Evolutionary conservation across 2,329 filamentous ascomycete genomes (phyloP).

Genomic region (Talaromyces albobiverticillius): DNA sequence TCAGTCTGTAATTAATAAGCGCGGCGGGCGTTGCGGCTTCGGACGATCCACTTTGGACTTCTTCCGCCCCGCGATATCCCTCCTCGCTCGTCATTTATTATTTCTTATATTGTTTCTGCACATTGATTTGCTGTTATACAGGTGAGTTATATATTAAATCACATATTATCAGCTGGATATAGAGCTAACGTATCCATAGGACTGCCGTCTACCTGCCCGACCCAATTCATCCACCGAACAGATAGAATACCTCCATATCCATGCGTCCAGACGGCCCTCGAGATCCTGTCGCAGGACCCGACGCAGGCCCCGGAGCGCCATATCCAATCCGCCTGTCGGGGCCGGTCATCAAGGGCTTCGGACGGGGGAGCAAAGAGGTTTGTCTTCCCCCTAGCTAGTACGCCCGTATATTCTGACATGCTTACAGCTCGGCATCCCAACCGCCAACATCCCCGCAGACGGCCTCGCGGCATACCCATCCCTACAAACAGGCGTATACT

Average conservation of each 20-base stretch:
- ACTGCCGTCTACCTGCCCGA: background rate
- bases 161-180: no score
- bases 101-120: no score
- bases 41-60: background rate
- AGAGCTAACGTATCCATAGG: no score
- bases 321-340: conserved; percentile 83
- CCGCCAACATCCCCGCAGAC: conserved; percentile 75
- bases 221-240: background rate
- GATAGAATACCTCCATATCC: background rate
- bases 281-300: conserved; percentile 69
- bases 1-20: background rate
- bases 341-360: conserved; percentile 87
- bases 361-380: conserved; percentile 88
- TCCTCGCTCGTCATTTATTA: no score
- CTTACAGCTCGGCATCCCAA: conserved; percentile 97
- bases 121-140: no score
- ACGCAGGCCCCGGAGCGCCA: conserved; percentile 69
- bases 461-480: conserved; percentile 62
- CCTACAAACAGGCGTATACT: conserved; percentile 82
- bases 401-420: conserved; percentile 1
- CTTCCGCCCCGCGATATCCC: background rate
- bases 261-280: conserved; percentile 56
- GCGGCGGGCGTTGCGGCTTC: background rate
- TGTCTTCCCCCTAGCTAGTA: conserved; percentile 15
- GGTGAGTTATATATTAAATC: no score